These are phyloP conservation scores for Cyclotella atomus DNA, from an alignment of 108 stramenopile genomes.

Conservation along the genomic window DNA sequence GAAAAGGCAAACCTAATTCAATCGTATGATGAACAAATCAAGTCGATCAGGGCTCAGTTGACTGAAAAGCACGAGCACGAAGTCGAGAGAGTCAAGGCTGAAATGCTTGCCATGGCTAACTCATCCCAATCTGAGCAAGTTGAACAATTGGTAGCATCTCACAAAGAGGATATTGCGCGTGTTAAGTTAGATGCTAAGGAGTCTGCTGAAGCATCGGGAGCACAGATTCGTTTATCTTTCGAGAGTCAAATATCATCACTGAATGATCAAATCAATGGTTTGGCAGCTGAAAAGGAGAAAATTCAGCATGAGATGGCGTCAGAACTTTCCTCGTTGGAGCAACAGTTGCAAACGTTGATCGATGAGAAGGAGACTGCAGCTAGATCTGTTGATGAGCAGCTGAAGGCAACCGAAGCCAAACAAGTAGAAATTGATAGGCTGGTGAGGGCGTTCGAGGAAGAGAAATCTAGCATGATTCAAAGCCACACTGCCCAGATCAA, in stretches of 20 bases:
- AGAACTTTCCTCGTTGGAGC: slow-evolving; percentile 1
- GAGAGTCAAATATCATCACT: not conserved
- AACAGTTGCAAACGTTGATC: not conserved
- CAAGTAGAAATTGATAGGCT: slow-evolving; percentile 5
- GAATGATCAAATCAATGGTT: slow-evolving; percentile 1
- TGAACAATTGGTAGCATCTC: slow-evolving; percentile 24
- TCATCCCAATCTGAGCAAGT: slow-evolving; percentile 38
- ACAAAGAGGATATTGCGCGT: slow-evolving; percentile 32
- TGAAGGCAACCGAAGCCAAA: not conserved
- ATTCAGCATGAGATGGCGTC: not conserved
- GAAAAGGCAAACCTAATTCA: not conserved
- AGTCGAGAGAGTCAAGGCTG: slow-evolving; percentile 4
- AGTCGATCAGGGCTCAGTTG: not conserved
- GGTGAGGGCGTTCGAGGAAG: not conserved
- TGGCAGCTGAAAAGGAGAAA: not conserved
- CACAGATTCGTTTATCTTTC: not conserved
- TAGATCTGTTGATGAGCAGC: slow-evolving; percentile 4
- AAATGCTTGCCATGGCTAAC: slow-evolving; percentile 8
- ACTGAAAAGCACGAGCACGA: slow-evolving; percentile 9
- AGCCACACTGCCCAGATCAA: not conserved
- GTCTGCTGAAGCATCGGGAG: not conserved
- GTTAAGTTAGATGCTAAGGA: slow-evolving; percentile 16
- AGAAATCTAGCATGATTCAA: not conserved
- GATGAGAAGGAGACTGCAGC: slow-evolving; percentile 8
- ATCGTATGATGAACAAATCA: slow-evolving; percentile 30